Evolutionary conservation across 2,329 filamentous ascomycete genomes (phyloP).

Genomic region (Aspergillus versicolor): DNA sequence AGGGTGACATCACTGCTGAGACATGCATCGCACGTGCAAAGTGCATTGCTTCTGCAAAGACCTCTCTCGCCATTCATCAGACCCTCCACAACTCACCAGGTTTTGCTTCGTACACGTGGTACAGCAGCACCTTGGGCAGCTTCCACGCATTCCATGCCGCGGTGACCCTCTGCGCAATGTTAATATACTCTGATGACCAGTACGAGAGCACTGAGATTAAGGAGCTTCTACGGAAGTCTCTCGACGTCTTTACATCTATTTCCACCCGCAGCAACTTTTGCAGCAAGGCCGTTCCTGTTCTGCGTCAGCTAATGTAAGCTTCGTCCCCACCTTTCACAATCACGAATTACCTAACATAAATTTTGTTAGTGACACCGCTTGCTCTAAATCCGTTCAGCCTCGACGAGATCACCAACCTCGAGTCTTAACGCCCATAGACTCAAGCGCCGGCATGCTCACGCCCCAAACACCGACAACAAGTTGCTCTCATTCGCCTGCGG

Average conservation of each 20-base stretch:
- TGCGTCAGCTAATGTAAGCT: conserved; percentile 35
- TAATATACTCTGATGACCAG: conserved; percentile 29
- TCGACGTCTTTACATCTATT: conserved; percentile 34
- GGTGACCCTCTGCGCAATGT: conserved; percentile 30
- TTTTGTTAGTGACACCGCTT: conserved; percentile 23
- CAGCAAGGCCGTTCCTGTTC: conserved; percentile 36
- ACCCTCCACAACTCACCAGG: conserved; percentile 29
- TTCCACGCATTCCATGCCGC: conserved; percentile 45
- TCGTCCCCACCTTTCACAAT: background rate
- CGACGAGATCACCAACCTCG: conserved; percentile 14
- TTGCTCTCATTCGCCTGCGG: conserved; percentile 9
- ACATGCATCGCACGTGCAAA: conserved; percentile 29
- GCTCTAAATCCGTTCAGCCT: conserved; percentile 13
- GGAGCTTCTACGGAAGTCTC: conserved; percentile 26
- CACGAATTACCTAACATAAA: background rate
- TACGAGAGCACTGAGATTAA: conserved; percentile 32
- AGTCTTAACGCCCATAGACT: conserved; percentile 9
- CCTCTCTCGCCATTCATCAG: conserved; percentile 34
- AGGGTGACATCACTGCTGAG: conserved; percentile 31
- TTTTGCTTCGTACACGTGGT: conserved; percentile 42
- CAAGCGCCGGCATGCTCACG: background rate
- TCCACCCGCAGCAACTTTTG: conserved; percentile 37
- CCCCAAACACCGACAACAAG: conserved; percentile 8
- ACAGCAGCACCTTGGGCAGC: conserved; percentile 38
- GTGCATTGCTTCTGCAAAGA: conserved; percentile 35